Base-by-base conservation (phyloP, 1,284 basidiomycete species). In the Boletus nobilissimus region DNA sequence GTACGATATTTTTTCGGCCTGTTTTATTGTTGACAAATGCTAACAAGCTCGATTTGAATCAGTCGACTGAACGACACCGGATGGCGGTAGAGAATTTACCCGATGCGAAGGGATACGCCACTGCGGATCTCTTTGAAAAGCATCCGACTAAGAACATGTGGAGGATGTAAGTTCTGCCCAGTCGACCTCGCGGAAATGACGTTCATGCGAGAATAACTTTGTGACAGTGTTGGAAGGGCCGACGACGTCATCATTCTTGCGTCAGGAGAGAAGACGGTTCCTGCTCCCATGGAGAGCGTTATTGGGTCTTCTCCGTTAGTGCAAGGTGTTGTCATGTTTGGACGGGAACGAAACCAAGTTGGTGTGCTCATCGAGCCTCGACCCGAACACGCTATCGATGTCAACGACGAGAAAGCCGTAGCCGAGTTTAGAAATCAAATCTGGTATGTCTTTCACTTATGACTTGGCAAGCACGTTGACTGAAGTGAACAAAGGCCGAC, bases 351-450 rank as follows among this genome's bases (percentile, higher is more conserved):
- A 22, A 82, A 85, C 36, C 86, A 88, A 75, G 82, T 86, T 13
- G 89, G 89, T 3, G 77, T 89, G 39, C 82, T 90, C 63, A 79
- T 90, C 66, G 88, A 90, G 69, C 86, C 86, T 2, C 77, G 75
- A 2, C 54, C 75, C 0, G 82, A 65, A 19, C 38, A 82, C 24
- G 69, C 71, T 0, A 78, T 89, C 57, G 83, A 89, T 64, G 74
- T 85, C 36, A 54, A 77, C 0, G 80, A 87, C 48, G 76, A 79
- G 26, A 75, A 74, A 19, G 82, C 84, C 6, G 76, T 89, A 0
- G 82, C 82, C 0, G 79, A 82, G 22, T 81, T 88, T n/a, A 81
- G 86, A 43, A 85, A 87, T 51, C 77, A 81, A 48, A 76, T 89
- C 10, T 89, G 88, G 89, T 89, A 60, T 26, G 84, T 79, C 81